Evolutionary conservation across 768 basidiomycete genomes (phyloP), one percentile per base, ranked within the genome.

Genomic region (Pisolithus orientalis): DNA sequence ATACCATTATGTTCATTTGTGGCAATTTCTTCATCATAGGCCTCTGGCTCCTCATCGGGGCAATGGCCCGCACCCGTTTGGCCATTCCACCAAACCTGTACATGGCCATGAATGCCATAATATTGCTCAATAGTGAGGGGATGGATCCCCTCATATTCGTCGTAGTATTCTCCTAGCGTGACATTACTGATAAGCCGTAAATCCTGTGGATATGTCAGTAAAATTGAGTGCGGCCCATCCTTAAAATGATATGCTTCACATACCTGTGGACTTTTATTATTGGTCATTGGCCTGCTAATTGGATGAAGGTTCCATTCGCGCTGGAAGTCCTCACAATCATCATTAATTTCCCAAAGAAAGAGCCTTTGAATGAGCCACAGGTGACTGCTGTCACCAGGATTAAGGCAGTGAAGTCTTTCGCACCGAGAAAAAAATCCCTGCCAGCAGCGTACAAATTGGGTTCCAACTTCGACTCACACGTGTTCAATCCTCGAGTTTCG

Each of bases 331-430:
- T 51, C 1, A 47, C 74, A 76, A 46, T 76, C 73, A 0, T 49
- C 14, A 32, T 76, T 72, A 24, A 78, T 67, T 0, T 32, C 34
- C 2, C 60, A 50, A 0, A 78, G 64, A 52, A 78, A 79, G 0
- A 78, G 59, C 32, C 31, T 25, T 24, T 77, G 73, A 0, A 80
- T 57, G 0, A 80, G 62, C 78, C 78, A 78, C 0, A 74, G 53
- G 53, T 79, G 76, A 11, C 49, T 10, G 0, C 62, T 51, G 24
- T 75, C 59, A 0, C 51, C 47, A 0, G 49, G n/a, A 40, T 78
- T 59, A 0, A 79, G 66, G 2, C 44, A 11, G 53, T 78, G 74
- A 1, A 64, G 47, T 0, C 50, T 10, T 43, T 75, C 74, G 0
- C 78, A 62, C 0, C 61, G 57, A 0, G 45, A 56, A 39, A 80